These are phyloP conservation scores for Camillea tinctor DNA, from an alignment of 2,329 filamentous ascomycete genomes.

Conservation along the genomic window DNA sequence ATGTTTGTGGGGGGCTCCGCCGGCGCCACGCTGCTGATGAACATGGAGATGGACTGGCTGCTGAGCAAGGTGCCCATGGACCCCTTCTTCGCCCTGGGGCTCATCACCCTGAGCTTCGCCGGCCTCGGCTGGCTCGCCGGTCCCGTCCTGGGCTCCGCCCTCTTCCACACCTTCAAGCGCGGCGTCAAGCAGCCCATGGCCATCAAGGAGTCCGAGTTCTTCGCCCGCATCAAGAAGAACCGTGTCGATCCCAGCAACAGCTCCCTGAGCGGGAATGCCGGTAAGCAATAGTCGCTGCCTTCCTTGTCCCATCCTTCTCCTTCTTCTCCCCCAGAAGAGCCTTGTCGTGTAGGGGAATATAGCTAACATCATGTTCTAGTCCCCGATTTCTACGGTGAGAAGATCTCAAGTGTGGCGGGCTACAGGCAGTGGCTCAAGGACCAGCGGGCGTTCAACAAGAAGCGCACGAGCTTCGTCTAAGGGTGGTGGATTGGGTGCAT, in stretches of 20 bases:
- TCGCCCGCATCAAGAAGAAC: constrained; percentile 84
- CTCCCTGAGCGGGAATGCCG: constrained; percentile 78
- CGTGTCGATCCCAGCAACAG: constrained; percentile 88
- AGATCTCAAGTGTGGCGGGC: constrained; percentile 88
- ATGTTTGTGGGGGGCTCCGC: constrained; percentile 60
- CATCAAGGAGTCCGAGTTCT: constrained; percentile 91
- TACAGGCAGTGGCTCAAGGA: constrained; percentile 98
- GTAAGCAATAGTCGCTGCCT: too few species aligned
- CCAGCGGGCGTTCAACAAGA: constrained; percentile 94
- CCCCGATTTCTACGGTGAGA: constrained; percentile 97
- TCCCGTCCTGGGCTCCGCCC: constrained; percentile 73
- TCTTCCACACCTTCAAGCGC: constrained; percentile 76
- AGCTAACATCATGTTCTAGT: constrained; percentile 44
- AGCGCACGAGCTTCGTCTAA: constrained; percentile 67
- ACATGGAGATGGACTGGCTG: constrained; percentile 70
- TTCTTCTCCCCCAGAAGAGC: too few species aligned
- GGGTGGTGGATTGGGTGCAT: neutral
- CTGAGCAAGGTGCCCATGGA: constrained; percentile 76
- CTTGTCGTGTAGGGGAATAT: too few species aligned
- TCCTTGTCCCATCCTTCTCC: too few species aligned
- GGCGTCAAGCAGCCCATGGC: constrained; percentile 71
- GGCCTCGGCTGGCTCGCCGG: constrained; percentile 87
- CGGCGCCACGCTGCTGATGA: constrained; percentile 66
- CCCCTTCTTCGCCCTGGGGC: constrained; percentile 79
- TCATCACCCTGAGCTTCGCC: constrained; percentile 74